Evolutionary conservation across 352 stramenopile species (phyloP).

Genomic region (Phytopythium mirpurense): DNA sequence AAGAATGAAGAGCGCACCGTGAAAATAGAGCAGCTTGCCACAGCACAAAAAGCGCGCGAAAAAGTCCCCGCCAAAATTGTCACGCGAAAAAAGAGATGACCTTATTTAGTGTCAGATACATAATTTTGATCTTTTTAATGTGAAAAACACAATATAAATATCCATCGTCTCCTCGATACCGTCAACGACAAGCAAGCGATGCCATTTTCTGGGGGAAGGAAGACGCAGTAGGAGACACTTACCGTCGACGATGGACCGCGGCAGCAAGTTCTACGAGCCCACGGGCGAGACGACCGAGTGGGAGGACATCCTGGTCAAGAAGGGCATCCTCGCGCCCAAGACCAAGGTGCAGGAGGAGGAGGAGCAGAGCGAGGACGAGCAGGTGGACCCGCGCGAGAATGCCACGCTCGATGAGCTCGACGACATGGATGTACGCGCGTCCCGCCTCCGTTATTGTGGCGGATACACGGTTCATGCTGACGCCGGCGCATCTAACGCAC

Average conservation of each 20-base stretch:
- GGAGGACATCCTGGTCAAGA: slow-evolving; percentile 89
- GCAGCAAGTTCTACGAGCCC: slow-evolving; percentile 80
- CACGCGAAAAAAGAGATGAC: neutral
- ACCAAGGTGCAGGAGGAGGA: slow-evolving; percentile 82
- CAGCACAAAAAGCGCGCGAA: neutral
- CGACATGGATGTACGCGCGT: slow-evolving; percentile 57
- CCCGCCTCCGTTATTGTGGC: neutral
- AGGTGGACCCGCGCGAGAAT: slow-evolving; percentile 68
- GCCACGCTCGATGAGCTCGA: slow-evolving; percentile 83
- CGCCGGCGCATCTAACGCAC: no score
- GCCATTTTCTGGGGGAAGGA: neutral
- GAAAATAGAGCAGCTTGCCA: no score
- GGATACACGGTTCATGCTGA: neutral
- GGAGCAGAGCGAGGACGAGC: slow-evolving; percentile 61
- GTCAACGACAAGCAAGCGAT: neutral
- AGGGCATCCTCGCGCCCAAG: slow-evolving; percentile 85
- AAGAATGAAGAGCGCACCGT: no score
- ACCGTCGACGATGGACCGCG: slow-evolving; percentile 55
- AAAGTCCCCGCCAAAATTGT: slow-evolving; percentile 1
- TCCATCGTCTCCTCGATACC: neutral
- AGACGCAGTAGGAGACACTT: neutral
- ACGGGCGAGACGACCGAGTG: slow-evolving; percentile 88
- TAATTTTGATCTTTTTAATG: no score
- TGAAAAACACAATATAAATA: neutral
- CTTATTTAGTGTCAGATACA: no score